Base-by-base conservation (phyloP, 2,329 filamentous ascomycete genomes). In the Fusarium sambucinum region DNA sequence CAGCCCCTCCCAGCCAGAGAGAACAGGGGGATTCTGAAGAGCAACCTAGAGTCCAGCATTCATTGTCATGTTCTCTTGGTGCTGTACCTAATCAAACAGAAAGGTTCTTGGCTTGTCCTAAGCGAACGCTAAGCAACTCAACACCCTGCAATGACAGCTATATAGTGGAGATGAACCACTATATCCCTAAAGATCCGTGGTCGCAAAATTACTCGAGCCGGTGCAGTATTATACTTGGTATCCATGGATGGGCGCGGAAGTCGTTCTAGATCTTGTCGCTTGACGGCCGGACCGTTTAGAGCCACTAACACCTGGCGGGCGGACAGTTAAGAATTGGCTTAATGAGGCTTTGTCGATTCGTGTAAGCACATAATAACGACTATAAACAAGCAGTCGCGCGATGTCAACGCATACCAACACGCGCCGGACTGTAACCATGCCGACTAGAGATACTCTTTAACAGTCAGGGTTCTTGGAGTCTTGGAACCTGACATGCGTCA, bases 101-200 rank as follows among this genome's bases (percentile, higher is more conserved):
- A 46, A 47, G 23, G 53, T 53, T 51, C 47, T 55, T 47, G 56
- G 58, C 56, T 37, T 55, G 50, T 35, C 55, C 23, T 63, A 71
- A 69, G 59, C 59, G 55, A 71, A 59, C 54, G 55, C 59, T 62
- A 63, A 48, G 55, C 67, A 65, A 71, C 60, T 73, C 59, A 69
- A 61, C 38, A 50, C 65, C 67, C 55, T 50, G 68, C 42, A 71
- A 68, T 71, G 71, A 74, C 68, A 74, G 58, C 68, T 50, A 57
- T 58, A 51, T 41, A 59, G 70, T 68, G 70, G 72, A 63, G 65
- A 61, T 63, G 41, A 60, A 63, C 69, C 69, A 68, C 67, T 59
- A 45, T n/a, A 17, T 19, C 3, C n/a, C 35, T 19, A 45, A 45
- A 13, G 27, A 45, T 16, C n/a, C n/a, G 27, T 65, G 10, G 32